Percentiles rank a stretch among this genome's conserved stretches.
Conservation (phyloP, 352 stramenopile genomes). For the Stephanocyclus meneghinianus region DNA sequence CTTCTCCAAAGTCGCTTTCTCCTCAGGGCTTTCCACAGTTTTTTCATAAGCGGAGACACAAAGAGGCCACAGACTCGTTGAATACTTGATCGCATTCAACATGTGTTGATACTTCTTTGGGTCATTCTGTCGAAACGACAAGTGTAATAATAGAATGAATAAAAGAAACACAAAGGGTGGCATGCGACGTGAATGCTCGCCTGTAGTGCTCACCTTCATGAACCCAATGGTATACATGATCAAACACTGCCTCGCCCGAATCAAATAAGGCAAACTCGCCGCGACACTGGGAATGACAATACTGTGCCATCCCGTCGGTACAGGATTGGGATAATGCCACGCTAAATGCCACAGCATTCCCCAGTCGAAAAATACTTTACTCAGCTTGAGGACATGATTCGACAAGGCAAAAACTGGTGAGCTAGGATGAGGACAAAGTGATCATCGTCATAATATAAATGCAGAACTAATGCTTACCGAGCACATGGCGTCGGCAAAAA, state of each 20-base stretch:
- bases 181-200: not conserved
- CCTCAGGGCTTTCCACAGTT: slow-evolving; percentile 41
- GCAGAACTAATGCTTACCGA: slow-evolving; percentile 2
- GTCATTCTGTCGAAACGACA: slow-evolving; percentile 37
- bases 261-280: slow-evolving; percentile 73
- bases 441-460: not conserved
- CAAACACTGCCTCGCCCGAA: slow-evolving; percentile 77
- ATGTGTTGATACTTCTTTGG: slow-evolving; percentile 71
- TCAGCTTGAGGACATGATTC: slow-evolving; percentile 27
- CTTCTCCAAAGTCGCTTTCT: slow-evolving; percentile 51
- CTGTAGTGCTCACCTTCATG: slow-evolving; percentile 38
- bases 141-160: not conserved
- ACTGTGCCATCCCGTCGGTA: slow-evolving; percentile 61
- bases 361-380: slow-evolving; percentile 83
- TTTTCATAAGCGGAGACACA: slow-evolving; percentile 76
- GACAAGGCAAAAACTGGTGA: not conserved
- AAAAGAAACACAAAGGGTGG: not conserved
- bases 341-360: slow-evolving; percentile 76
- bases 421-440: not conserved
- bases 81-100: slow-evolving; percentile 81
- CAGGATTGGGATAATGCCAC: slow-evolving; percentile 72
- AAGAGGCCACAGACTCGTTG: slow-evolving; percentile 71
- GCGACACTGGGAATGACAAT: slow-evolving; percentile 72
- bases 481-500: slow-evolving; percentile 81
- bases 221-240: slow-evolving; percentile 74